These are phyloP conservation scores for Colletotrichum simmondsii DNA, from an alignment of 2,329 filamentous ascomycete genomes.

Conservation along the genomic window DNA sequence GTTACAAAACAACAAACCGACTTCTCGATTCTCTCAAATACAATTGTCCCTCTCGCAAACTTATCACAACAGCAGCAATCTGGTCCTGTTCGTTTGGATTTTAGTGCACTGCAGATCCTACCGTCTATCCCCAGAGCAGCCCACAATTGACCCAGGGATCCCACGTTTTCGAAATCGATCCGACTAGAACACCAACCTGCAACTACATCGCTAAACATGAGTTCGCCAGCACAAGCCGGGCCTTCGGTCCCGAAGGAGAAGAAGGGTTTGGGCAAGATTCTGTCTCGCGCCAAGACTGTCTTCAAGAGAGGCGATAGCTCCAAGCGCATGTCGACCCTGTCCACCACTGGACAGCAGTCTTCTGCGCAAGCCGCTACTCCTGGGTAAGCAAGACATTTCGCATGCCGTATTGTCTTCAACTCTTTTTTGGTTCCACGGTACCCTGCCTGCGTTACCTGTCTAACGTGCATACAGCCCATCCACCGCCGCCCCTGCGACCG, in stretches of 20 bases:
- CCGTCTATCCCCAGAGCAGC: not conserved
- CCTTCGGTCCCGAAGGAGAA: constrained; percentile 51
- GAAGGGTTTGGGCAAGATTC: constrained; percentile 58
- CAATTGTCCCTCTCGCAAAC: not conserved
- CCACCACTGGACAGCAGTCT: constrained; percentile 23
- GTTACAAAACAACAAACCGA: not conserved
- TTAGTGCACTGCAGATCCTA: constrained; percentile 19
- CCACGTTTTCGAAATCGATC: constrained; percentile 1
- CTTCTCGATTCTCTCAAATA: not conserved
- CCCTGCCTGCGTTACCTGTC: not conserved
- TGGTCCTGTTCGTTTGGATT: constrained; percentile 9
- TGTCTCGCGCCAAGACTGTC: constrained; percentile 62
- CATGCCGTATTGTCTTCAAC: not conserved
- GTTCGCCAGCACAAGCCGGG: constrained; percentile 52
- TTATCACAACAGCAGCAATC: not conserved
- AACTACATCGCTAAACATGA: constrained; percentile 47
- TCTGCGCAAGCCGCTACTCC: constrained; percentile 18
- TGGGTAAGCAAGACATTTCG: constrained; percentile 16
- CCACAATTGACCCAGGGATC: constrained; percentile 9
- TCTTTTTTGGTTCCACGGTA: not conserved
- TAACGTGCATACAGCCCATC: constrained; percentile 21
- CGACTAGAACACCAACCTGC: not conserved
- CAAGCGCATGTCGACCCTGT: constrained; percentile 30
- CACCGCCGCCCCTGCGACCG: constrained; percentile 10
- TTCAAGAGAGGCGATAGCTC: constrained; percentile 55